Percentiles rank a stretch among this genome's conserved stretches.
Conservation (phyloP, 2,329 filamentous ascomycete species). For the Rhynchosporium agropyri region DNA sequence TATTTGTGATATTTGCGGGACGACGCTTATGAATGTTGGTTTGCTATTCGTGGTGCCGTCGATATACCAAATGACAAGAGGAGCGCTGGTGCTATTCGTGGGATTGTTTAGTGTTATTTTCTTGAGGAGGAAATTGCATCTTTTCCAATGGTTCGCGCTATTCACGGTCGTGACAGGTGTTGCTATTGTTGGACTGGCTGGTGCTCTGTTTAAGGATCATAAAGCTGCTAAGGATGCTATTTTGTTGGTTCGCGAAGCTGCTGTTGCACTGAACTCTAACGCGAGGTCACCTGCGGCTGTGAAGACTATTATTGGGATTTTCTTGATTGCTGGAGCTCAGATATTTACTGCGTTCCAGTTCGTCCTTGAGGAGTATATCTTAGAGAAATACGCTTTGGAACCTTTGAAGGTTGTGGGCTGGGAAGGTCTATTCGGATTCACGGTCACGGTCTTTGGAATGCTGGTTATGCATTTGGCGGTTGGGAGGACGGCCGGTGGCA, state of each 20-base stretch:
- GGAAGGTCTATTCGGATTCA: slow-evolving; percentile 92
- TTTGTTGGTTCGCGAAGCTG: slow-evolving; percentile 46
- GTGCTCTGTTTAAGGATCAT: slow-evolving; percentile 74
- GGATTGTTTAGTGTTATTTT: slow-evolving; percentile 94
- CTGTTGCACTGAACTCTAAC: slow-evolving; percentile 46
- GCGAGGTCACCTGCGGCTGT: slow-evolving; percentile 59
- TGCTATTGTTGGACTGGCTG: slow-evolving; percentile 85
- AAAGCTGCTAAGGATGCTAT: slow-evolving; percentile 43
- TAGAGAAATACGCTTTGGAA: slow-evolving; percentile 71
- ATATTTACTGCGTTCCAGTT: slow-evolving; percentile 98
- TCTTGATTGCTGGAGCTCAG: slow-evolving; percentile 90
- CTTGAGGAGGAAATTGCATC: slow-evolving; percentile 72
- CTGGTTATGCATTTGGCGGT: slow-evolving; percentile 75
- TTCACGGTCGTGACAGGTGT: slow-evolving; percentile 87
- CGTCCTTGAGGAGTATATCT: slow-evolving; percentile 90
- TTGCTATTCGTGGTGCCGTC: slow-evolving; percentile 91
- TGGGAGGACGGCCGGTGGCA: slow-evolving; percentile 73
- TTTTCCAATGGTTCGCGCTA: slow-evolving; percentile 93
- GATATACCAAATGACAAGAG: slow-evolving; percentile 98
- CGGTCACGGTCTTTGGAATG: slow-evolving; percentile 78
- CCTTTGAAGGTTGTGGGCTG: slow-evolving; percentile 92
- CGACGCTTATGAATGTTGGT: slow-evolving; percentile 96
- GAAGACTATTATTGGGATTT: slow-evolving; percentile 77
- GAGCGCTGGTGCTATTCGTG: slow-evolving; percentile 92
- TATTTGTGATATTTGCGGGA: slow-evolving; percentile 91